These are phyloP conservation scores for Rhodomyrtus tomentosa DNA, from an alignment of 345 rosid genomes.

Conservation along the genomic window DNA sequence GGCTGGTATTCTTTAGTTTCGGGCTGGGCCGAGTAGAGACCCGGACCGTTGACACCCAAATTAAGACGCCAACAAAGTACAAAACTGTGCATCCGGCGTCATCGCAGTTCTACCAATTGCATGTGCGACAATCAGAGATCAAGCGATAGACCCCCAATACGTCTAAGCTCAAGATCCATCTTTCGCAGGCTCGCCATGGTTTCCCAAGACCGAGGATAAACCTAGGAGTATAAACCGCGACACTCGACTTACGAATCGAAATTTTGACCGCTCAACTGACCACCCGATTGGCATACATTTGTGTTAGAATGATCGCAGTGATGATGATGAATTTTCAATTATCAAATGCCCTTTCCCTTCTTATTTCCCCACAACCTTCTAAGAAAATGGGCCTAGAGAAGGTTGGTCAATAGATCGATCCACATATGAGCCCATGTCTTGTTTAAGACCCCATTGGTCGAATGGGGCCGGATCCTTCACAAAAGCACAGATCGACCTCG, in stretches of 20 bases:
- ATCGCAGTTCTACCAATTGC: not conserved
- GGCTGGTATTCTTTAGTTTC: no score
- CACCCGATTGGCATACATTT: not conserved
- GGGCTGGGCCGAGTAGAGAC: no score
- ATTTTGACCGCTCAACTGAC: not conserved
- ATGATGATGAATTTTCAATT: not conserved
- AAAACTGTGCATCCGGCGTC: not conserved
- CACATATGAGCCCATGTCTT: not conserved
- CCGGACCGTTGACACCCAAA: no score
- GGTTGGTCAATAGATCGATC: not conserved
- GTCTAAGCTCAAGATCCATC: not conserved
- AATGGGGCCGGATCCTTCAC: not conserved
- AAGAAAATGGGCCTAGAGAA: not conserved
- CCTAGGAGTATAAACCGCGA: fast-evolving
- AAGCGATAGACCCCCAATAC: no score
- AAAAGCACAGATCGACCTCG: not conserved
- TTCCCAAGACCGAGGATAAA: fast-evolving
- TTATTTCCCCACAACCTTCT: not conserved
- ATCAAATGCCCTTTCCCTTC: not conserved
- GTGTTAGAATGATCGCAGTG: not conserved
- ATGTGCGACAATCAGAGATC: fast-evolving
- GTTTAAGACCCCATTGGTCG: not conserved
- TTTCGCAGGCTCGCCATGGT: fast-evolving
- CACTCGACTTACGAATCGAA: not conserved
- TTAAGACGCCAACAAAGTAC: fast-evolving